Percentiles rank a stretch among this genome's conserved stretches.
phyloP scores from a whole-genome alignment of 169 alveolate species.

The Neospora caninum region DNA sequence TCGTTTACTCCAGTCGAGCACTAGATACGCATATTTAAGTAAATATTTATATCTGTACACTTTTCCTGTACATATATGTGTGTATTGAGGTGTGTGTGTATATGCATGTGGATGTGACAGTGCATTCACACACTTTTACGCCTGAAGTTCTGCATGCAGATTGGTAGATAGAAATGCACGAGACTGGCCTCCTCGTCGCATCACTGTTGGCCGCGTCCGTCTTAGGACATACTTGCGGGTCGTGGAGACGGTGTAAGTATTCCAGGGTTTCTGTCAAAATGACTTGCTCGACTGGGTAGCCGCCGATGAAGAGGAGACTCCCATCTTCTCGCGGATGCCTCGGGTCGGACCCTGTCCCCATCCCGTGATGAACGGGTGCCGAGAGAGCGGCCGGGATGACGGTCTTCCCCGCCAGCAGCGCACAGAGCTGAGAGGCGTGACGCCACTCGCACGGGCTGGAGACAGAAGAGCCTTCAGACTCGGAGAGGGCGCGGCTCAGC shows the following conservation, averaged over 20 bases:
- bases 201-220: too few species aligned
- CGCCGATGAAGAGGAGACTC: not conserved
- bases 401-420: constrained; percentile 4
- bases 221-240: constrained; percentile 52
- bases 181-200: too few species aligned
- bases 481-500: not conserved
- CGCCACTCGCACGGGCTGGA: not conserved
- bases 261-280: constrained; percentile 40
- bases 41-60: too few species aligned
- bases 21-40: not conserved
- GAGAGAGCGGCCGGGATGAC: not conserved
- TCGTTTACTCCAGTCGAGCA: not conserved
- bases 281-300: not conserved
- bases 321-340: not conserved
- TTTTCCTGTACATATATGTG: too few species aligned
- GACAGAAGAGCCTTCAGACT: not conserved
- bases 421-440: constrained; percentile 11
- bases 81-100: too few species aligned
- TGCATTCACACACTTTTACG: too few species aligned
- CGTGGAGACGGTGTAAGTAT: not conserved
- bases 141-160: too few species aligned
- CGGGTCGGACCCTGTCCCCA: not conserved
- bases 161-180: too few species aligned
- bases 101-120: too few species aligned
- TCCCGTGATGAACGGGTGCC: too few species aligned